phyloP scores from a whole-genome alignment of 2,329 filamentous ascomycete species.

The Cladorrhinum sp. region DNA sequence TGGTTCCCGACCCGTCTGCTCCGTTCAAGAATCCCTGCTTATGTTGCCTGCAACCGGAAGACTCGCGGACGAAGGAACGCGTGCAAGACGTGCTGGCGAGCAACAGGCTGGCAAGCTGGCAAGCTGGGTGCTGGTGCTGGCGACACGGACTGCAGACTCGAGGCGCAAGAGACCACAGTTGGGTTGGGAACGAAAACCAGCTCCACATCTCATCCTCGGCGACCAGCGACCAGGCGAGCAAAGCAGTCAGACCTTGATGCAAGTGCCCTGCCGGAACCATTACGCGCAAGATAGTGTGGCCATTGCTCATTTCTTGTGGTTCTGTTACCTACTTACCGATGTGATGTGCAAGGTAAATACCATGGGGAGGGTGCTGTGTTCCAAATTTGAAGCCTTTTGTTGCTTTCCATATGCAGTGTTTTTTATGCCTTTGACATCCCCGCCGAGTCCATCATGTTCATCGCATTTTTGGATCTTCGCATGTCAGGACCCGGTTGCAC shows the following conservation, averaged over 20 bases:
- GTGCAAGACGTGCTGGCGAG: constrained; percentile 9
- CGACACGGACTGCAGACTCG: constrained; percentile 5
- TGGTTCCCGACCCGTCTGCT: constrained; percentile 21
- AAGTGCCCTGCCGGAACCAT: constrained; percentile 30
- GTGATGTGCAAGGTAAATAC: neutral
- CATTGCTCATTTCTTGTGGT: constrained; percentile 8
- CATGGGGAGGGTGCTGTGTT: neutral
- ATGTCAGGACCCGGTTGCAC: neutral
- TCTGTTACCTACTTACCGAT: neutral
- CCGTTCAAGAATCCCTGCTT: constrained; percentile 18
- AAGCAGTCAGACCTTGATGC: constrained; percentile 20
- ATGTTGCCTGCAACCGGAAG: constrained; percentile 21
- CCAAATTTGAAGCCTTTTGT: neutral
- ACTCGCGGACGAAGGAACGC: constrained; percentile 11
- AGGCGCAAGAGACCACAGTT: constrained; percentile 17
- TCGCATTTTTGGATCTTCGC: neutral
- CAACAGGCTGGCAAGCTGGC: neutral
- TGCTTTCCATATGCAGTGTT: neutral
- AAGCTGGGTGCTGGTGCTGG: neutral
- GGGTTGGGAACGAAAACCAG: constrained; percentile 16
- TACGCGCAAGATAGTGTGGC: constrained; percentile 27
- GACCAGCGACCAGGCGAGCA: constrained; percentile 17
- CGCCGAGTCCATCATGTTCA: neutral
- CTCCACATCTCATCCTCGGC: constrained; percentile 12
- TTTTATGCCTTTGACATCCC: neutral